Conservation (phyloP, 345 rosid species). For the Populus pruinosa region DNA sequence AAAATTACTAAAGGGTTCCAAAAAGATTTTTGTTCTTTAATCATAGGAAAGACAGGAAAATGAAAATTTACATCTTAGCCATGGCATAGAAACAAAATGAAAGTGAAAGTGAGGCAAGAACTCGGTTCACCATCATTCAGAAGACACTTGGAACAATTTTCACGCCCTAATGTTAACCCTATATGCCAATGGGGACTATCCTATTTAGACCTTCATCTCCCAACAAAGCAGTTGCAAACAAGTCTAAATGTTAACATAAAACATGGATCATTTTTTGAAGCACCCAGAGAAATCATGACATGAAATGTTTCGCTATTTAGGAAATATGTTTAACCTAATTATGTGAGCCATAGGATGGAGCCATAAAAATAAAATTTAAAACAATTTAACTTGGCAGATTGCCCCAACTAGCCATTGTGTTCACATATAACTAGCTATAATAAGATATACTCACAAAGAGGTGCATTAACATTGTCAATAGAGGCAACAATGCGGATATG, state of each 20-base stretch:
- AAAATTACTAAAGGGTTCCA: not conserved
- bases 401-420: not conserved
- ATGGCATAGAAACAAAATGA: no score
- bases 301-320: not conserved
- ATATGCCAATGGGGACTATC: no score
- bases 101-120: no score
- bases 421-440: not conserved
- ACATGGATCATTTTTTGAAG: not conserved
- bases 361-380: no score
- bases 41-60: no score
- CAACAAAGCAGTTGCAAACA: no score
- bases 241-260: not conserved
- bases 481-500: conserved; percentile 75
- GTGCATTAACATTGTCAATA: conserved; percentile 82
- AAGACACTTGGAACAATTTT: no score
- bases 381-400: not conserved
- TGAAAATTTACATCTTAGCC: no score
- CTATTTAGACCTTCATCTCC: no score
- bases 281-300: not conserved
- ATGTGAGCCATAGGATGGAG: no score
- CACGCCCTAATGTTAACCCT: no score
- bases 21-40: not conserved
- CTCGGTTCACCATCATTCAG: no score
- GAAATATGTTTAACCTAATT: not conserved
- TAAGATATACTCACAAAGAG: conserved; percentile 56